Percentiles rank a stretch among this genome's conserved stretches.
Conservation (phyloP, 1,284 basidiomycete genomes). For the Golubevia sp. region DNA sequence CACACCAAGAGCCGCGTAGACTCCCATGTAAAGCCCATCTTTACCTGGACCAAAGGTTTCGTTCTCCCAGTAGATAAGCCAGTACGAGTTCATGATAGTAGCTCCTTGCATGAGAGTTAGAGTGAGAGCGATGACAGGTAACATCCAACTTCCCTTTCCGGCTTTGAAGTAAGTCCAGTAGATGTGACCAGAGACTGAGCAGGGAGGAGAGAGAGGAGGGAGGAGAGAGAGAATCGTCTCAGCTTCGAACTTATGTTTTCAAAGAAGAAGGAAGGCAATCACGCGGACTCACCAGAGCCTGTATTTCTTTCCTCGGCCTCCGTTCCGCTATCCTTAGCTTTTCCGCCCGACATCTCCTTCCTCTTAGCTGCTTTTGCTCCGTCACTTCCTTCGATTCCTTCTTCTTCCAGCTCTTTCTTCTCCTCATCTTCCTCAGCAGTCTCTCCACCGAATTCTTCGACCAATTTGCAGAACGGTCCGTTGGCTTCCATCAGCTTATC, state of each 20-base stretch:
- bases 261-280: no score
- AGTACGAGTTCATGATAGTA: constrained; percentile 63
- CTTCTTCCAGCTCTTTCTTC: constrained; percentile 33
- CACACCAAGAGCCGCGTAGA: constrained; percentile 73
- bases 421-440: constrained; percentile 33
- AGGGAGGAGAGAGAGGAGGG: constrained; percentile 13
- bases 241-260: constrained; percentile 7
- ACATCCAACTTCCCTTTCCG: constrained; percentile 68
- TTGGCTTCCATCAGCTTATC: constrained; percentile 68
- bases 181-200: constrained; percentile 64
- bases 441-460: constrained; percentile 60
- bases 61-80: constrained; percentile 66
- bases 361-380: constrained; percentile 22
- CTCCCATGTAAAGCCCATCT: constrained; percentile 71
- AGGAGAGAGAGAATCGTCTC: constrained; percentile 17
- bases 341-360: constrained; percentile 16
- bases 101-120: constrained; percentile 72
- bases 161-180: constrained; percentile 74
- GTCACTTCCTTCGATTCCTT: constrained; percentile 20
- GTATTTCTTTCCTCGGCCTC: constrained; percentile 10
- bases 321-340: constrained; percentile 20
- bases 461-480: constrained; percentile 67
- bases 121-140: constrained; percentile 69
- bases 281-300: no score
- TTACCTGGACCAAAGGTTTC: constrained; percentile 66